phyloP scores from a whole-genome alignment of 1,284 basidiomycete species.

The Schizophyllum amplum region DNA sequence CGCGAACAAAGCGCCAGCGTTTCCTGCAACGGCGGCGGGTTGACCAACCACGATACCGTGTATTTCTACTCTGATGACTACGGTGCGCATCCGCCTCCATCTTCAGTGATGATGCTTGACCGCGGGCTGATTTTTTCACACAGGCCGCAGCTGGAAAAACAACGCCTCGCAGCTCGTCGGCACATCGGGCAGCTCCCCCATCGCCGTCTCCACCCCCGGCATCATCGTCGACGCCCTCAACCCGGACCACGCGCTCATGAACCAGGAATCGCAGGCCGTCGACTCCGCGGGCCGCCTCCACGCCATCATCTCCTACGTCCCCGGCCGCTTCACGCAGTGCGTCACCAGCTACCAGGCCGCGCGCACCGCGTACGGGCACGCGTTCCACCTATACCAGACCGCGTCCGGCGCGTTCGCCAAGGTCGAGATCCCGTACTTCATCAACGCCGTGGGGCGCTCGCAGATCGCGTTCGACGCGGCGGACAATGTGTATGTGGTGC shows the following conservation, averaged over 20 bases:
- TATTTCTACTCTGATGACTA: constrained; percentile 36
- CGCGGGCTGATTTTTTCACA: not conserved
- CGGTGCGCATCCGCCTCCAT: constrained; percentile 17
- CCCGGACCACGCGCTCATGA: constrained; percentile 36
- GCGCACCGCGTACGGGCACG: constrained; percentile 23
- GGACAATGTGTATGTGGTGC: constrained; percentile 33
- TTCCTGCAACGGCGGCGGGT: constrained; percentile 30
- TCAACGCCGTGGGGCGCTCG: constrained; percentile 32
- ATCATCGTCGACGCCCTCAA: constrained; percentile 33
- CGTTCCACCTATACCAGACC: constrained; percentile 33
- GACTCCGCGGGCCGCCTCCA: constrained; percentile 33
- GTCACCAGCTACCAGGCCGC: constrained; percentile 29
- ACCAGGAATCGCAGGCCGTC: constrained; percentile 35
- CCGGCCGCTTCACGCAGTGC: constrained; percentile 35
- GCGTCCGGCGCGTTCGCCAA: constrained; percentile 31
- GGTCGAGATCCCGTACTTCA: constrained; percentile 32
- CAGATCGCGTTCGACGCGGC: constrained; percentile 31
- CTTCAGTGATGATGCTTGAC: not conserved
- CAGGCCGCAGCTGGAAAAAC: constrained; percentile 35
- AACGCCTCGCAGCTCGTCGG: constrained; percentile 26
- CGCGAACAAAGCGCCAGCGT: constrained; percentile 32
- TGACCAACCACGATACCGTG: constrained; percentile 36
- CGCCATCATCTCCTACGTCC: constrained; percentile 34
- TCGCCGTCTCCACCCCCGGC: constrained; percentile 32
- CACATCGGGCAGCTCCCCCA: constrained; percentile 29